Base-by-base conservation (phyloP, 2,329 filamentous ascomycete species). In the Emmonsiellopsis sp. region DNA sequence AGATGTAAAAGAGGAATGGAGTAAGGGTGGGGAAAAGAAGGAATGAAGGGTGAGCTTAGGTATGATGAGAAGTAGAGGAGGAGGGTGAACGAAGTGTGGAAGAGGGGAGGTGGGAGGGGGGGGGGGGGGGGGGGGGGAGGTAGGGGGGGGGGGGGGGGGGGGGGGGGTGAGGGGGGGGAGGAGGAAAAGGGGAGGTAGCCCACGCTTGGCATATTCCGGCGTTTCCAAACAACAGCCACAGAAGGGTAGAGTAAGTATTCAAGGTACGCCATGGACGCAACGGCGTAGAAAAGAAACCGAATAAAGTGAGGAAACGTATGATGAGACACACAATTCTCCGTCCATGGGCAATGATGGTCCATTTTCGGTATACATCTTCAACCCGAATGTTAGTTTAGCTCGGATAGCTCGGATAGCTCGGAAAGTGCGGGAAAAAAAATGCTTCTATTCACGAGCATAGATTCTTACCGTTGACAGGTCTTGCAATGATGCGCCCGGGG, bases 291-390 rank as follows among this genome's bases (percentile, higher is more conserved):
- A 42, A 85, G 66, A 63, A 85, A 84, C 21, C 82, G 81, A 13
- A 84, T 66, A 63, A 85, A 85, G 62, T 85, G 82, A 1, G 82
- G 82, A 56, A 83, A 79, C 0, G 81, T 84, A 58, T 78, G 78
- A 65, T 85, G 77, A 42, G 82, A 85, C 51, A 85, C 81, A 61
- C 82, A 85, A 61, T 85, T 85, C 36, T 70, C 72, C 27, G 81
- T 84, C 82, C 82, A 85, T 6, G 82, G 80, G 63, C 82, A 85
- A 63, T 85, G 82, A 62, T 84, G 81, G 63, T 84, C 81, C 81
- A 83, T 83, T 65, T 82, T 83, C 0, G 79, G 79, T 49, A 84
- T 77, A 60, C 81, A 83, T 68, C 79, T 81, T 49, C 13, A 33
- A 31, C 14, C 8, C 17, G 31, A 11, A 44, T 7, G 32, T 31